phyloP scores from a whole-genome alignment of 345 rosid species.

The Viola odorata region DNA sequence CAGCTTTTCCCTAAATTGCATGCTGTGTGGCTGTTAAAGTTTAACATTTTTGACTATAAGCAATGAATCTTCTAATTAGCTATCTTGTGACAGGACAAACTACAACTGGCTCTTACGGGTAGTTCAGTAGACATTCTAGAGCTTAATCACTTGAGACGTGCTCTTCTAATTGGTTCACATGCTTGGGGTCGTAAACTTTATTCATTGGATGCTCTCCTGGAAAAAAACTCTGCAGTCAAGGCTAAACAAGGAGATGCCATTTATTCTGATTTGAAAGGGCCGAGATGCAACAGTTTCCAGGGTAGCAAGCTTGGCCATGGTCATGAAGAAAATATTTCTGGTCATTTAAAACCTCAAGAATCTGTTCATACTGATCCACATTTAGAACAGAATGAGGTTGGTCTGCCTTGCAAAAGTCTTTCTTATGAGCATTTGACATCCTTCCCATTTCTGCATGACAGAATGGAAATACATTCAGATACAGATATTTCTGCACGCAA shows the following conservation, averaged over 20 bases:
- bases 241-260: constrained; percentile 29
- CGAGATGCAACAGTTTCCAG: constrained; percentile 12
- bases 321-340: constrained; percentile 19
- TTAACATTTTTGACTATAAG: too few relatives aligned
- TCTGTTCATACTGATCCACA: constrained; percentile 21
- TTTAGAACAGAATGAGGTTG: constrained; percentile 24
- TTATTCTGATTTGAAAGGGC: constrained; percentile 26
- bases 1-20: too few relatives aligned
- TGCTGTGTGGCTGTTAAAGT: too few relatives aligned
- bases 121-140: constrained; percentile 67
- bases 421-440: constrained; percentile 23
- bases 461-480: constrained; percentile 36
- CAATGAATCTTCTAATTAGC: neutral
- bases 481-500: constrained; percentile 29
- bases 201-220: constrained; percentile 58
- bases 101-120: constrained; percentile 47
- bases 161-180: constrained; percentile 62
- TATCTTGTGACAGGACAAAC: constrained; percentile 42
- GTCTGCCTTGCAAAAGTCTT: constrained; percentile 16
- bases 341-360: constrained; percentile 26
- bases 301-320: constrained; percentile 23
- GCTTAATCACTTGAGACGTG: constrained; percentile 57
- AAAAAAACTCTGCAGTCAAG: constrained; percentile 36
- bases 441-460: constrained; percentile 22
- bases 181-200: constrained; percentile 78